These are phyloP conservation scores for Tricholoma furcatifolium DNA, from an alignment of 768 basidiomycete species.

Conservation along the genomic window DNA sequence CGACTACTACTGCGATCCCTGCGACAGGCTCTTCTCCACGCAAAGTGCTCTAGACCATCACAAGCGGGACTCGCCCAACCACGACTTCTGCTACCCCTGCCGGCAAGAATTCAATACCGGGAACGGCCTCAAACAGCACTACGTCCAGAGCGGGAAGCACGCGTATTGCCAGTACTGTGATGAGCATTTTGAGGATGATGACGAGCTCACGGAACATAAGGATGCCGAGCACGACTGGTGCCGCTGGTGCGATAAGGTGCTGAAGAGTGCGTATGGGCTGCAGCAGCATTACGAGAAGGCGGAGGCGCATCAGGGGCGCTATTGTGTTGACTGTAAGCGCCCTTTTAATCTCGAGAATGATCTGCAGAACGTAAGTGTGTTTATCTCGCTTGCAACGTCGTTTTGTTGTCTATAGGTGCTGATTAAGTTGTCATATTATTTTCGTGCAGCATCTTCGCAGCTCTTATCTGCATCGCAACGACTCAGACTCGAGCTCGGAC, in stretches of 20 bases:
- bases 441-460: too few species aligned
- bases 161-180: conserved; percentile 57
- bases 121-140: too few species aligned
- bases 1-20: conserved; percentile 39
- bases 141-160: conserved; percentile 25
- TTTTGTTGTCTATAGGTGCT: background rate
- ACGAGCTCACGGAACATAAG: conserved; percentile 41
- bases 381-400: background rate
- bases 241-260: conserved; percentile 36
- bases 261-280: conserved; percentile 36
- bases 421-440: too few species aligned
- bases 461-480: too few species aligned
- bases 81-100: conserved; percentile 49
- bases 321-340: conserved; percentile 45
- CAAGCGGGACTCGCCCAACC: conserved; percentile 29
- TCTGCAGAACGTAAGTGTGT: conserved; percentile 27
- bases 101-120: conserved; percentile 42
- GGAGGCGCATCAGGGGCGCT: too few species aligned
- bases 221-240: conserved; percentile 42
- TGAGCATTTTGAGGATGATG: conserved; percentile 33
- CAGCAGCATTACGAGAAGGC: too few species aligned
- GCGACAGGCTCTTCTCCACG: conserved; percentile 34
- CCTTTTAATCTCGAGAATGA: conserved; percentile 40
- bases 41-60: conserved; percentile 34
- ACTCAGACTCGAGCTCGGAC: too few species aligned